A percentile compares a stretch with the other conserved stretches of the same genome.
Evolutionary conservation across 352 stramenopile species (phyloP).

Genomic region (Thraustotheca clavata): DNA sequence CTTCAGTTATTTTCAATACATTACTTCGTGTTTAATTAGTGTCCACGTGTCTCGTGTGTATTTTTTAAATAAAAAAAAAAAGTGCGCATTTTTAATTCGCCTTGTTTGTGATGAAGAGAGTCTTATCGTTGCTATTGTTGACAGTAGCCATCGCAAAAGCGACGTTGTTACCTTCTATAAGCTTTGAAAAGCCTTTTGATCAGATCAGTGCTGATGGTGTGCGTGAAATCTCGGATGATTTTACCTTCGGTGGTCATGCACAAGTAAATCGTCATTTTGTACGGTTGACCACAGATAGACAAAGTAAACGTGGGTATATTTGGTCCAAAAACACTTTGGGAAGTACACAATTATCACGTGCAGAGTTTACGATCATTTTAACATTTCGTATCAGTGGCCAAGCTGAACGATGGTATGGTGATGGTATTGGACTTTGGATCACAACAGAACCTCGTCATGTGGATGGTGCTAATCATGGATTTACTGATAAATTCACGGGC

Average conservation of each 20-base stretch:
- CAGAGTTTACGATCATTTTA: slow-evolving; percentile 66
- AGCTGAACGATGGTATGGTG: slow-evolving; percentile 59
- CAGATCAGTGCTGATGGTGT: slow-evolving; percentile 46
- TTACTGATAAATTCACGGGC: slow-evolving; percentile 57
- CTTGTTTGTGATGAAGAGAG: neutral
- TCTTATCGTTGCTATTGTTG: neutral
- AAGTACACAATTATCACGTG: slow-evolving; percentile 2
- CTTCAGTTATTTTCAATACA: too few species aligned
- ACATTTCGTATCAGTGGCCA: slow-evolving; percentile 82
- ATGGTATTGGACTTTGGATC: slow-evolving; percentile 74
- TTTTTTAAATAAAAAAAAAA: too few species aligned
- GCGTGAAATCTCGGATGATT: slow-evolving; percentile 50
- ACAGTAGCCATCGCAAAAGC: neutral
- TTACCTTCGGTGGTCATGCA: slow-evolving; percentile 46
- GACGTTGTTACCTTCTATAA: neutral
- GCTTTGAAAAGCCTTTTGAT: slow-evolving; percentile 79
- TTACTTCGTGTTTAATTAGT: too few species aligned
- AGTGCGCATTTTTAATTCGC: neutral
- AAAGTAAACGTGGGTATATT: slow-evolving; percentile 65
- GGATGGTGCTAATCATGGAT: slow-evolving; percentile 71
- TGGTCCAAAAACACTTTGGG: slow-evolving; percentile 63
- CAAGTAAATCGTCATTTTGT: slow-evolving; percentile 74
- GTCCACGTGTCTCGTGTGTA: too few species aligned
- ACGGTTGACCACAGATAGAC: slow-evolving; percentile 66
- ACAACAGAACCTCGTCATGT: slow-evolving; percentile 44